These are phyloP conservation scores for Aspergillus oerlinghausenensis DNA, from an alignment of 2,329 filamentous ascomycete species.

Conservation along the genomic window DNA sequence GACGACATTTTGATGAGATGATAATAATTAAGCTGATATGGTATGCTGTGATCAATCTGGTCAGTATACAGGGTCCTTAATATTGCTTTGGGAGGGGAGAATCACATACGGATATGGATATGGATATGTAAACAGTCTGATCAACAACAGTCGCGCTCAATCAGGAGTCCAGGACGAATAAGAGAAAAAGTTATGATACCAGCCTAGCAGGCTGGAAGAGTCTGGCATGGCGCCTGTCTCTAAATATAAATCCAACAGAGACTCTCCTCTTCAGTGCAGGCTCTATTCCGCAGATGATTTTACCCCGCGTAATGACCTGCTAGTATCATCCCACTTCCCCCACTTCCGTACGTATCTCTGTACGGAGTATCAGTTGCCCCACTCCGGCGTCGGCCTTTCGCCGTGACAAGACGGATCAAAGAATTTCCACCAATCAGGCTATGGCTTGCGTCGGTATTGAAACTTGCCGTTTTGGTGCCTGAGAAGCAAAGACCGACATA, in stretches of 20 bases:
- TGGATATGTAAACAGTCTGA: background rate
- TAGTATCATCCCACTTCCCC: background rate
- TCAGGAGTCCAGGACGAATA: background rate
- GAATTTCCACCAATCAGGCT: background rate
- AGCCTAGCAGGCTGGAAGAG: background rate
- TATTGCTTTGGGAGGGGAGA: background rate
- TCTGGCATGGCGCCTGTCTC: background rate
- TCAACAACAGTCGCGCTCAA: background rate
- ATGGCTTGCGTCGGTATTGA: background rate
- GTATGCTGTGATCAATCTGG: background rate
- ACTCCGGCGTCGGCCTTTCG: background rate
- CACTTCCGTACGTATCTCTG: background rate
- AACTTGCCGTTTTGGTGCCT: background rate
- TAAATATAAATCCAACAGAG: background rate
- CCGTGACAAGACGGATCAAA: background rate
- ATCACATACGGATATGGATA: background rate
- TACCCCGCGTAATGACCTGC: background rate
- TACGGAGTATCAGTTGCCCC: too few relatives aligned
- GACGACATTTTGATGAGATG: slow-evolving; percentile 21
- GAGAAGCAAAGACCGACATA: background rate
- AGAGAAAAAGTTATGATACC: background rate
- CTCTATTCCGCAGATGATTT: background rate
- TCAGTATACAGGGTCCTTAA: background rate
- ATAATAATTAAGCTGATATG: background rate
- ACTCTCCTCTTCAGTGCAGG: background rate